Evolutionary conservation across 495 filamentous ascomycete species (phyloP).

Genomic region (Viridothelium virens): DNA sequence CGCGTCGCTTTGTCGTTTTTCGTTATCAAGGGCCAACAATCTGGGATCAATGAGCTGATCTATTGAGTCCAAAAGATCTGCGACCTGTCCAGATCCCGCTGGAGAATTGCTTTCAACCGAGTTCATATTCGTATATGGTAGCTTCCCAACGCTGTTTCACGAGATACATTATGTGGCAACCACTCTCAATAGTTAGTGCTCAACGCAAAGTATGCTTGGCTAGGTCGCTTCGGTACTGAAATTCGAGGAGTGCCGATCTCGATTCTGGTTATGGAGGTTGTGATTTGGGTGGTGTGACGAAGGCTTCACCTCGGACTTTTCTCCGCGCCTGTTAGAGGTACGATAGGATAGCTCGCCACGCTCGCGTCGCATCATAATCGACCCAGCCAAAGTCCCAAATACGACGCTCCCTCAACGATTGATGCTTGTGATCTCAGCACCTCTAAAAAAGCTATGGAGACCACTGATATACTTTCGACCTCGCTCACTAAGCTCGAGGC

Average conservation of each 20-base stretch:
- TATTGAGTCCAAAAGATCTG: neutral
- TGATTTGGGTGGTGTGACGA: too few species aligned
- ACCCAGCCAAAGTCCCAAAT: neutral
- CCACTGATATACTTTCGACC: neutral
- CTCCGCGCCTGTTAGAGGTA: too few species aligned
- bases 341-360: too few species aligned
- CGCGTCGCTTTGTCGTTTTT: neutral
- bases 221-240: too few species aligned
- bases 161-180: neutral
- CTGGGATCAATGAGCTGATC: neutral
- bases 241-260: too few species aligned
- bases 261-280: too few species aligned
- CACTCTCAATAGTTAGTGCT: neutral
- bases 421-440: constrained; percentile 1
- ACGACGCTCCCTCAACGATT: neutral
- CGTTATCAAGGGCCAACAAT: neutral
- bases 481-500: neutral
- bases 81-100: neutral
- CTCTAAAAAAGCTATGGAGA: neutral
- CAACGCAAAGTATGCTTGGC: too few species aligned
- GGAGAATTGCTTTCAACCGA: constrained; percentile 1
- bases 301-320: too few species aligned
- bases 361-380: neutral
- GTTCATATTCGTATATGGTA: neutral
- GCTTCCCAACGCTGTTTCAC: neutral